Evolutionary conservation across 2,329 filamentous ascomycete genomes (phyloP).

Genomic region (Penicillium crustosum): DNA sequence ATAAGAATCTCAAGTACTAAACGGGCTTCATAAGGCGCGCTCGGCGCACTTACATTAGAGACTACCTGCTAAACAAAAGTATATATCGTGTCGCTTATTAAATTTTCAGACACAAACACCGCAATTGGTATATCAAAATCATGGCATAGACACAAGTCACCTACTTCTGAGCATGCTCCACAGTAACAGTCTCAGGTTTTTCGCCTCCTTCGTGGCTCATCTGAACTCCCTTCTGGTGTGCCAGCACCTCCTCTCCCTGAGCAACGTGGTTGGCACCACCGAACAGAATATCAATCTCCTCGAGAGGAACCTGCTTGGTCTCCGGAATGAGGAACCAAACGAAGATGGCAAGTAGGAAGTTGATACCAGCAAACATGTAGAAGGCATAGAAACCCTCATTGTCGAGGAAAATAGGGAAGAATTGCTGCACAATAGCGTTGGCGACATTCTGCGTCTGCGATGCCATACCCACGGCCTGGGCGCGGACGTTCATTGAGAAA

Average conservation of each 20-base stretch:
- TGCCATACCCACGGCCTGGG: conserved; percentile 69
- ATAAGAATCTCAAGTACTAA: neutral
- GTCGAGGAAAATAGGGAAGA: conserved; percentile 66
- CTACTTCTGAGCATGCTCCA: conserved; percentile 23
- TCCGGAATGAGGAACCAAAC: conserved; percentile 55
- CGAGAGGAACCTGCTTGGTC: conserved; percentile 47
- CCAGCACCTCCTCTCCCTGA: conserved; percentile 35
- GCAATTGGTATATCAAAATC: neutral
- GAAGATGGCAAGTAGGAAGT: conserved; percentile 51
- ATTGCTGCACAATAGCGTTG: conserved; percentile 67
- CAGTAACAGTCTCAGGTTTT: conserved; percentile 21
- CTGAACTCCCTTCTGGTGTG: conserved; percentile 24
- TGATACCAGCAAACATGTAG: conserved; percentile 56
- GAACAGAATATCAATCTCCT: conserved; percentile 42
- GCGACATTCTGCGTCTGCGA: conserved; percentile 62
- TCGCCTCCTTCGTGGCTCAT: conserved; percentile 13
- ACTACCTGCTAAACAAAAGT: neutral
- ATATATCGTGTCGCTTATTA: neutral
- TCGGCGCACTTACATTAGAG: conserved; percentile 7
- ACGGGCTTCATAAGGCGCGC: neutral
- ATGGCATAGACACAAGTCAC: neutral
- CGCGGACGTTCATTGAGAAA: conserved; percentile 71
- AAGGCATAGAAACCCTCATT: conserved; percentile 59
- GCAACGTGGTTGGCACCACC: conserved; percentile 39
- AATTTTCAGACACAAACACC: neutral